These are phyloP conservation scores for Nigrospora oryzae DNA, from an alignment of 2,329 filamentous ascomycete genomes.

Conservation along the genomic window DNA sequence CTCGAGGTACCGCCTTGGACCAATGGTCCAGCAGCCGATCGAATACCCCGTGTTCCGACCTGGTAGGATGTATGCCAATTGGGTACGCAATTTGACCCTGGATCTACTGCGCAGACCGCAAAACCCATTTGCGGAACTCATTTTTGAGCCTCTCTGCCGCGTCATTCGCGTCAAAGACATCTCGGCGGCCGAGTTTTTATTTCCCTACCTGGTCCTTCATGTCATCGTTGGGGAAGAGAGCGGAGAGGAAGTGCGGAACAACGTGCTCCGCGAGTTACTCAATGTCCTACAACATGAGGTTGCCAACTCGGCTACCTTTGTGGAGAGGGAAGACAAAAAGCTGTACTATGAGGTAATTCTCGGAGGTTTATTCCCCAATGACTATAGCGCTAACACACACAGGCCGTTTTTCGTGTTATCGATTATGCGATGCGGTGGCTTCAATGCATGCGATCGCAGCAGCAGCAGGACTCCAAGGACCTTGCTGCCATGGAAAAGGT, in stretches of 20 bases:
- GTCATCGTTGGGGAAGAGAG: conserved; percentile 63
- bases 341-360: conserved; percentile 71
- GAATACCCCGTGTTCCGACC: conserved; percentile 73
- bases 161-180: conserved; percentile 81
- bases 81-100: conserved; percentile 73
- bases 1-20: conserved; percentile 70
- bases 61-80: conserved; percentile 63
- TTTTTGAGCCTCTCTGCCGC: conserved; percentile 75
- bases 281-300: conserved; percentile 60
- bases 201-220: conserved; percentile 82
- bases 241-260: conserved; percentile 50
- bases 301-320: conserved; percentile 40
- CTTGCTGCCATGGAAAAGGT: conserved; percentile 41
- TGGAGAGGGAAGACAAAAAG: conserved; percentile 67
- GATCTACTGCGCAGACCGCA: conserved; percentile 76
- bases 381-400: conserved; percentile 10
- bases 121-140: conserved; percentile 61
- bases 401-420: conserved; percentile 83
- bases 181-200: conserved; percentile 75
- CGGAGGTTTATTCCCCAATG: background rate
- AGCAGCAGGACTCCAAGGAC: conserved; percentile 25
- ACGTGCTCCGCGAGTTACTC: conserved; percentile 66
- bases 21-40: conserved; percentile 45
- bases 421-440: conserved; percentile 91
- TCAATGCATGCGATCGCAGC: conserved; percentile 57